Evolutionary conservation across 164 flowering plant genomes (phyloP).

Genomic region (Akebia trifoliata): DNA sequence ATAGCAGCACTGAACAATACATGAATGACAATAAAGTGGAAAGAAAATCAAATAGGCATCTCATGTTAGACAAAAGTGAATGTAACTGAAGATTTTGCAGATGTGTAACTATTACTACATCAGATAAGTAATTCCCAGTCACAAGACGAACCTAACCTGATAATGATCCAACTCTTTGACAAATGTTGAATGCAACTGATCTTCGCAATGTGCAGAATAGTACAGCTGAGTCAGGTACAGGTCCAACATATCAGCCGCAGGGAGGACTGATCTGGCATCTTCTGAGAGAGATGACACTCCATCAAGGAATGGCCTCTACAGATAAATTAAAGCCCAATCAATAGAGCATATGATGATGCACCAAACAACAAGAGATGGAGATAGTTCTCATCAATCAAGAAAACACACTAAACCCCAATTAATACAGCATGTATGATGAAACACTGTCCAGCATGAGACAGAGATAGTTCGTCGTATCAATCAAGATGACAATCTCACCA

Average conservation of each 20-base stretch:
- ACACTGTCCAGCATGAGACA: no score
- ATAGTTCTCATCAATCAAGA: no score
- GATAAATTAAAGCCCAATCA: constrained; percentile 7
- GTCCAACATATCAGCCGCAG: constrained; percentile 69
- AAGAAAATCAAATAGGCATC: no score
- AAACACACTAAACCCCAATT: no score
- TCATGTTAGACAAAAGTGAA: no score
- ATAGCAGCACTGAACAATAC: no score
- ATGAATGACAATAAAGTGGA: no score
- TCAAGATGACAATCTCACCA: constrained; percentile 43
- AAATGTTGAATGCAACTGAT: constrained; percentile 10
- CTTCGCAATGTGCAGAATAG: constrained; percentile 32
- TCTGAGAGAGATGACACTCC: constrained; percentile 52
- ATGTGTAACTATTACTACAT: no score
- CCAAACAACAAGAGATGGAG: constrained; percentile 7
- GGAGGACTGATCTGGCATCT: constrained; percentile 60
- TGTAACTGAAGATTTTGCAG: no score
- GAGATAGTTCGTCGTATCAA: no score
- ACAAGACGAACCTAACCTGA: constrained; percentile 36
- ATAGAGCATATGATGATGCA: constrained; percentile 3
- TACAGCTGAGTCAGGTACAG: constrained; percentile 34
- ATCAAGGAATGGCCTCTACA: constrained; percentile 63
- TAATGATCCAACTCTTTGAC: constrained; percentile 40
- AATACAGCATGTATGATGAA: no score
- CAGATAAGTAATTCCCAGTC: neutral